Evolutionary conservation across 495 filamentous ascomycete species (phyloP).

Genomic region (Aspergillus asperescens): DNA sequence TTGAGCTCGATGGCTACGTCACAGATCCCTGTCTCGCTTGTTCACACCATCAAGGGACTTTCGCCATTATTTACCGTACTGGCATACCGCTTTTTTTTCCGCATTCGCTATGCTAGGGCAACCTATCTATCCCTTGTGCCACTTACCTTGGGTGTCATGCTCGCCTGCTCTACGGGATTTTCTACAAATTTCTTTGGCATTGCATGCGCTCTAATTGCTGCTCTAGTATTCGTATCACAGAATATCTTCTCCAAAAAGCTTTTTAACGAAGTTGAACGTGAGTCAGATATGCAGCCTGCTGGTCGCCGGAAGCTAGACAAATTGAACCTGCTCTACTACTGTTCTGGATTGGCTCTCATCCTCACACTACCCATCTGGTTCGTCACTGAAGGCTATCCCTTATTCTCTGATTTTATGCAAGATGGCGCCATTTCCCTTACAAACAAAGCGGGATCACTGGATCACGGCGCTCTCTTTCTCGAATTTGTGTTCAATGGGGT

Average conservation of each 20-base stretch:
- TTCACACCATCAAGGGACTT: slow-evolving; percentile 99
- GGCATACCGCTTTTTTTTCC: slow-evolving; percentile 83
- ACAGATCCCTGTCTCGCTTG: slow-evolving; percentile 91
- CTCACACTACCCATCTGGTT: slow-evolving; percentile 93
- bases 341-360: slow-evolving; percentile 82
- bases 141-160: slow-evolving; percentile 85
- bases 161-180: slow-evolving; percentile 88
- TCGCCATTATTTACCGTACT: slow-evolving; percentile 94
- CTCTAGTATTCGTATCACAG: slow-evolving; percentile 94
- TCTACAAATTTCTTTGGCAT: slow-evolving; percentile 85
- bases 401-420: slow-evolving; percentile 47
- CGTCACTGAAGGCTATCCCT: slow-evolving; percentile 74
- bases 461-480: slow-evolving; percentile 68
- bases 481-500: slow-evolving; percentile 97
- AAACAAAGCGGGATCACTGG: slow-evolving; percentile 59
- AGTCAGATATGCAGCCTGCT: slow-evolving; percentile 57
- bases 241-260: slow-evolving; percentile 98
- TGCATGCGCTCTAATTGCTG: slow-evolving; percentile 75
- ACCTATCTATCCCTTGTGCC: slow-evolving; percentile 93
- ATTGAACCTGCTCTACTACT: slow-evolving; percentile 94
- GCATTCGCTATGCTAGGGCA: slow-evolving; percentile 76
- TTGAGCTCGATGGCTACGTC: slow-evolving; percentile 87
- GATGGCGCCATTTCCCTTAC: slow-evolving; percentile 65
- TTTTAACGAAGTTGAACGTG: slow-evolving; percentile 90
- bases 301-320: slow-evolving; percentile 82